Evolutionary conservation across 1,284 basidiomycete genomes (phyloP), one percentile per base, ranked within the genome.

Genomic region (Cerioporus squamosus): DNA sequence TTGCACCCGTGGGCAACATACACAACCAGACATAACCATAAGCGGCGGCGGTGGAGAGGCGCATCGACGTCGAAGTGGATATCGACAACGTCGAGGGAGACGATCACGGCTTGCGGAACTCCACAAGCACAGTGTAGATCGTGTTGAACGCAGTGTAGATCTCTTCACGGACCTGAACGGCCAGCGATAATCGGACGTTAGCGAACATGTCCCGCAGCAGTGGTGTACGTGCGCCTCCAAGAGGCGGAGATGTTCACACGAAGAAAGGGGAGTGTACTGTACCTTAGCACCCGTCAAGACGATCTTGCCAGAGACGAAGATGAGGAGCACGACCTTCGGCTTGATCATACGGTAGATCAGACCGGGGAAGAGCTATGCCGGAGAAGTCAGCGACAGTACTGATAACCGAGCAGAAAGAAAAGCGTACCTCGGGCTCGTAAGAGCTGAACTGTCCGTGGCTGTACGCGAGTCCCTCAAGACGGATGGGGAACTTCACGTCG

Each of bases 321-420:
- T 99, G 57, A 99, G 84, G 36, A 99, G 80, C 53, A 99, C 97
- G 64, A 99, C 97, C 79, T 99, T 99, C 14, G 97, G 97, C 77
- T 99, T 98, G 79, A 98, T 93, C 97, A 99, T 99, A 69, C 97
- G 93, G 74, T 99, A 99, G 74, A 99, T 99, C 46, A 99, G 84
- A 70, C 97, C 97, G 58, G 97, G 97, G 88, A 99, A 99, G 55
- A 99, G 81, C 94, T 98, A 65, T 2, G 10, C 22, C 8, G n/a
- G 45, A 17, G 45, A 17, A 50, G 65, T 57, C 64, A 56, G 33
- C 38, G 12, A 29, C 38, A 24, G 44, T 10, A 33, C 12, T 26
- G 31, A 7, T 10, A 10, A 18, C 3, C 24, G 7, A 51, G 14
- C 3, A 59, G 36, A 8, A 47, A 31, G 29, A 17, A 3, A 14